Conservation (phyloP, 768 basidiomycete species). For the Macrolepiota fuliginosa region DNA sequence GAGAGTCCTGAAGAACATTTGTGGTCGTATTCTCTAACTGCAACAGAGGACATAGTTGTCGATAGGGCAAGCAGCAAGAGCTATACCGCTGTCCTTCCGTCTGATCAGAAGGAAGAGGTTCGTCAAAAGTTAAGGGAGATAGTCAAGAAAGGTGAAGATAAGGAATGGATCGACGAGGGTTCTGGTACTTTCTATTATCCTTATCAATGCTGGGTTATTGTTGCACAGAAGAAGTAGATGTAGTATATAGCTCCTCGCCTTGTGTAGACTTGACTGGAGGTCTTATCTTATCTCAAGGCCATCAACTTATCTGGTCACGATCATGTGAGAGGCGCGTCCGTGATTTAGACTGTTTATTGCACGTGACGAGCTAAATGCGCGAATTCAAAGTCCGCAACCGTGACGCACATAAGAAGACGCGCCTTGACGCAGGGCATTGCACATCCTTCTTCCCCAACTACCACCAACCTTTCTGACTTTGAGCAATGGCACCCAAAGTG, state of each 20-base stretch:
- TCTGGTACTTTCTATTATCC: constrained; percentile 79
- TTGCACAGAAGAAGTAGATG: constrained; percentile 33
- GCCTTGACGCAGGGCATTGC: neutral
- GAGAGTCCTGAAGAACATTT: constrained; percentile 52
- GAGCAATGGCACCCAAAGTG: constrained; percentile 33
- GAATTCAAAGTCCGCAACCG: constrained; percentile 38
- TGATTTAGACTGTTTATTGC: constrained; percentile 2
- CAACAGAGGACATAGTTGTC: constrained; percentile 54
- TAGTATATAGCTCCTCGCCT: neutral
- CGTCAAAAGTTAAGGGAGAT: constrained; percentile 50
- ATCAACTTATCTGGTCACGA: neutral
- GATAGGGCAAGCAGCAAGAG: constrained; percentile 81
- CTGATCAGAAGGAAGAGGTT: constrained; percentile 56
- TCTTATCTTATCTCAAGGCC: neutral
- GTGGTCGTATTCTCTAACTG: constrained; percentile 51
- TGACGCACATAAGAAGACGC: constrained; percentile 25
- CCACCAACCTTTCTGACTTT: constrained; percentile 18
- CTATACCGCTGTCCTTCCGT: constrained; percentile 67
- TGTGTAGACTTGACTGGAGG: no score
- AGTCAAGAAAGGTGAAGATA: constrained; percentile 56
- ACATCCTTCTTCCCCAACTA: constrained; percentile 14
- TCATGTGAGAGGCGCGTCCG: neutral
- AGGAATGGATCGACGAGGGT: constrained; percentile 72
- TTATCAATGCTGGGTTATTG: constrained; percentile 65
- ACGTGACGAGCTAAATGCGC: constrained; percentile 21